phyloP scores from a whole-genome alignment of 225 moss, liverwort and hornwort genomes.

The Pseudisothecium myosuroides region DNA sequence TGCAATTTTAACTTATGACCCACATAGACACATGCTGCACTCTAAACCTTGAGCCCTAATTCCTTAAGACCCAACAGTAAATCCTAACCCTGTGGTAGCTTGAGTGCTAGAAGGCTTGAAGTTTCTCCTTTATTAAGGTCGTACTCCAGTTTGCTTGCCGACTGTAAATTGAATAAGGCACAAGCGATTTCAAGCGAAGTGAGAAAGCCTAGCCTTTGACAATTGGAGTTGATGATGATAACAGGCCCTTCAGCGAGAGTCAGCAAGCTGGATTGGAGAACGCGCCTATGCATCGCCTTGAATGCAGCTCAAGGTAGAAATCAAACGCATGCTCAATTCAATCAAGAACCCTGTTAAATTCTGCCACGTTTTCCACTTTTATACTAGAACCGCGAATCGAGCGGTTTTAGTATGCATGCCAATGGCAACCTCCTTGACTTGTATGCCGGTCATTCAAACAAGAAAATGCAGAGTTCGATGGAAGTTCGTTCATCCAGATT shows the following conservation, averaged over 20 bases:
- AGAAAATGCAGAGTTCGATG: neutral
- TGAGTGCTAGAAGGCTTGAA: neutral
- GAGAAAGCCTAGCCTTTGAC: neutral
- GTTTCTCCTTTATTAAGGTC: too few species aligned
- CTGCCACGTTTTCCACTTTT: neutral
- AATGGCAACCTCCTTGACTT: neutral
- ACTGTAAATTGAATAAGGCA: rapidly evolving
- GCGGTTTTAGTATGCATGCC: too few species aligned
- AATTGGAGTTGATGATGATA: neutral
- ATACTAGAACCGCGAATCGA: neutral
- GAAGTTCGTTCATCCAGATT: neutral
- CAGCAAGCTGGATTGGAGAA: conserved; percentile 21
- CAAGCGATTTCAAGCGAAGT: neutral
- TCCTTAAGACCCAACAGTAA: neutral
- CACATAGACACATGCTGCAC: neutral
- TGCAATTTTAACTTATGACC: neutral
- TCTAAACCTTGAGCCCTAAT: neutral
- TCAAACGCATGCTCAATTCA: neutral
- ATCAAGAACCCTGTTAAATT: neutral
- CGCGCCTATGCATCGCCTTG: conserved; percentile 30
- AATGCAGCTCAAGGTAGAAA: conserved; percentile 60
- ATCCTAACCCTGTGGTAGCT: neutral
- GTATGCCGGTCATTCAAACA: too few species aligned
- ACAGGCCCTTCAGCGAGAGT: neutral
- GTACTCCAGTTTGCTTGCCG: neutral